Conservation (phyloP, 441 rosid genomes). For the Erodium moschatum region DNA sequence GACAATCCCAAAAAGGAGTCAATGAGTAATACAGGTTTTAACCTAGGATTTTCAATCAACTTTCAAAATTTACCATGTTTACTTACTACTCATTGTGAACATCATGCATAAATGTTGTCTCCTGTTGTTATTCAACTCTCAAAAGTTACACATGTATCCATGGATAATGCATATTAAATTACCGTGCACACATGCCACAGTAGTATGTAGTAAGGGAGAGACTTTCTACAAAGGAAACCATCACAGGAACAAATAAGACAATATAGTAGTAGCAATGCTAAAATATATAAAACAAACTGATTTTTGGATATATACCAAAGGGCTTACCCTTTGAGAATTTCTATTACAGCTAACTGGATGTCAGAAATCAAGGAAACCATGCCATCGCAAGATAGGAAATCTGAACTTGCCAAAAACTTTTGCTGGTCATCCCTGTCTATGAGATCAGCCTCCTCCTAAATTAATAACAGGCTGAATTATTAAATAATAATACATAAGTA, state of each 20-base stretch:
- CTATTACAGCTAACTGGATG: constrained; percentile 52
- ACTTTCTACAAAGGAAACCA: neutral
- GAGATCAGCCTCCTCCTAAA: constrained; percentile 60
- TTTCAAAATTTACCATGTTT: neutral
- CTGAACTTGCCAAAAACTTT: constrained; percentile 66
- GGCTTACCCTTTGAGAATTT: constrained; percentile 64
- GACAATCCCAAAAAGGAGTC: neutral
- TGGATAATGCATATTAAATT: neutral
- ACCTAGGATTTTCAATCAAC: neutral
- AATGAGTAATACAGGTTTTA: neutral
- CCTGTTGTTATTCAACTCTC: neutral
- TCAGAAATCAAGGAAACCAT: constrained; percentile 41
- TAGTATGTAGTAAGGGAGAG: neutral
- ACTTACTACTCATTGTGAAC: neutral
- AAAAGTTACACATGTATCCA: neutral
- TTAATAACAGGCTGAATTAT: neutral
- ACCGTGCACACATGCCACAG: neutral
- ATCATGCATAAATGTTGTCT: neutral
- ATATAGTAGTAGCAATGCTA: neutral
- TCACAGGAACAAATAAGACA: neutral
- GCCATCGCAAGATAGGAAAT: constrained; percentile 64
- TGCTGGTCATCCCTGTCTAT: constrained; percentile 64
- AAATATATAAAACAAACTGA: neutral
- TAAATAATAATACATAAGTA: neutral
- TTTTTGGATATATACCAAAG: neutral